These are phyloP conservation scores for Camillea tinctor DNA, from an alignment of 2,329 filamentous ascomycete species.

Conservation along the genomic window DNA sequence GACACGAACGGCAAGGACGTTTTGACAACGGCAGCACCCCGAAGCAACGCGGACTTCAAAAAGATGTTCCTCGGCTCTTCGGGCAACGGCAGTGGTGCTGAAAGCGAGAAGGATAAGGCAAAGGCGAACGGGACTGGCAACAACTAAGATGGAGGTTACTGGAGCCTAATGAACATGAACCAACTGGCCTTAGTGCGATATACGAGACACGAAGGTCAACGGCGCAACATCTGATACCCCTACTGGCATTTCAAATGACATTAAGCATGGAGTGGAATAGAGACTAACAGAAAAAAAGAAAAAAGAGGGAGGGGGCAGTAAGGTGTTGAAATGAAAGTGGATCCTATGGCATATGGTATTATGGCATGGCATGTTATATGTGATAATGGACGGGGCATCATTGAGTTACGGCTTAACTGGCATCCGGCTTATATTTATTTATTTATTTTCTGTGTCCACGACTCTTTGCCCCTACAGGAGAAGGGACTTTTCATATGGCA, in stretches of 20 bases:
- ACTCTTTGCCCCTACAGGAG: too few relatives aligned
- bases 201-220: neutral
- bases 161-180: neutral
- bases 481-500: neutral
- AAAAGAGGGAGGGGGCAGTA: neutral
- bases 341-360: neutral
- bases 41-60: slow-evolving; percentile 59
- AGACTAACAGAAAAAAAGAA: neutral
- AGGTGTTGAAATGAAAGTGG: neutral
- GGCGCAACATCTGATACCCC: neutral
- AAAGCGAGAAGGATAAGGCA: slow-evolving; percentile 3
- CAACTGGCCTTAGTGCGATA: neutral
- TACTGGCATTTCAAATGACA: neutral
- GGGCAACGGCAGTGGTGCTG: slow-evolving; percentile 6
- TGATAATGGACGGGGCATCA: neutral
- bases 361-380: neutral
- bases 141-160: neutral
- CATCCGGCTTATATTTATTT: neutral
- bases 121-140: slow-evolving; percentile 7
- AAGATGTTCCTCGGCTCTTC: slow-evolving; percentile 43
- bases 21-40: slow-evolving; percentile 31
- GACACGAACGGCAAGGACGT: slow-evolving; percentile 20
- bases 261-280: neutral
- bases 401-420: neutral
- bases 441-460: neutral